Base-by-base conservation (phyloP, 352 stramenopile genomes). In the Phytopythium mirpurense region DNA sequence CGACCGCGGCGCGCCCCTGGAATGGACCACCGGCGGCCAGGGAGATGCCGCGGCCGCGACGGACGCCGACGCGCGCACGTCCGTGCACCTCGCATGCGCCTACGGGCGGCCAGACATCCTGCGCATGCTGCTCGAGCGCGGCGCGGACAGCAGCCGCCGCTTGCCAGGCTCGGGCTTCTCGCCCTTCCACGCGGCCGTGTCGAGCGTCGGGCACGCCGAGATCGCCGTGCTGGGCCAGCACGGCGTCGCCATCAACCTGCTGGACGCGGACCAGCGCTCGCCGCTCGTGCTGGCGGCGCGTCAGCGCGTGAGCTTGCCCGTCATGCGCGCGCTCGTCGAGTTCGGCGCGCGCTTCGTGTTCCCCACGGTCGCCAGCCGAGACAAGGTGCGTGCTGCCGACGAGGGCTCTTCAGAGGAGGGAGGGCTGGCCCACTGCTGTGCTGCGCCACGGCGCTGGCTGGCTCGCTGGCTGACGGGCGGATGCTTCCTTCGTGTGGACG, bases 171-270 rank as follows among this genome's bases (percentile, higher is more conserved):
- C 27, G 26, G 27, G 45, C 5, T 40, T n/a, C 45, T 40, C 45
- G 21, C 26, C 45, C 18, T 51, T 40, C 29, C 45, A 51, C 29
- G 24, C 21, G 16, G 45, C 45, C 29, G 45, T 27, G 7, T 26
- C 19, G 38, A 26, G 38, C 38, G 2, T 23, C 18, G 38, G 2
- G 19, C 18, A 18, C 21, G 29, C 59, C 42, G 49, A 58, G 40
- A 64, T 68, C 37, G 51, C 56, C 19, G 60, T 68, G 0, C 47
- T 68, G 23, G 56, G 50, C 3, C 48, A 45, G 18, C 63, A 45
- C 15, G 43, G 56, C 23, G 56, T 34, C 26, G 57, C 35, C n/a
- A 43, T 64, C 41, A 61, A 51, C 47, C 60, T 68, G 15, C 40
- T 68, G 18, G 47, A 57, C 37, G 24, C 5, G 40, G 60, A 26